phyloP scores from a whole-genome alignment of 78 protist species.

The Dictyostelium brefeldianum region DNA sequence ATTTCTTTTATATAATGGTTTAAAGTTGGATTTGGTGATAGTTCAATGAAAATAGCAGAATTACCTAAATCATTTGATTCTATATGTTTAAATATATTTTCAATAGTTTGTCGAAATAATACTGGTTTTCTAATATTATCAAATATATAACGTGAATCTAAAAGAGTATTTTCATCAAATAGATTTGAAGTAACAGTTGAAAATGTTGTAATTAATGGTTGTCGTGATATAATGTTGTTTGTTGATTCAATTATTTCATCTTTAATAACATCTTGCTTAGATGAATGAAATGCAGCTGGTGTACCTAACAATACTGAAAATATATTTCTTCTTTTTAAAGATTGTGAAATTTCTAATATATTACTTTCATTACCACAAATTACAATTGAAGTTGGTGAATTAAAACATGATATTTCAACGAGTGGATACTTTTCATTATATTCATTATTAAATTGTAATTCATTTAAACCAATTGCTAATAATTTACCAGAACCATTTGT shows the following conservation, averaged over 20 bases:
- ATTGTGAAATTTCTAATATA: not conserved
- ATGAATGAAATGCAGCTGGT: constrained; percentile 57
- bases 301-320: constrained; percentile 29
- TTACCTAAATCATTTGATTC: not conserved
- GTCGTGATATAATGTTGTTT: not conserved
- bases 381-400: constrained; percentile 44
- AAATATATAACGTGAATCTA: not conserved
- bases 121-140: constrained; percentile 41
- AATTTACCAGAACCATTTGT: constrained; percentile 73
- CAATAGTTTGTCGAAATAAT: constrained; percentile 7
- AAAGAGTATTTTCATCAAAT: not conserved
- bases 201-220: not conserved
- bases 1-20: constrained; percentile 1
- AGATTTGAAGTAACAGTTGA: constrained; percentile 10
- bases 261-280: constrained; percentile 37
- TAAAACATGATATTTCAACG: constrained; percentile 47
- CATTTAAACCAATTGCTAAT: constrained; percentile 35
- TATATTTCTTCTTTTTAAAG: not conserved
- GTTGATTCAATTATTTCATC: constrained; percentile 1
- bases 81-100: not conserved
- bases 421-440: not conserved
- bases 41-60: not conserved
- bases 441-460: not conserved
- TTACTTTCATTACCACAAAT: constrained; percentile 24
- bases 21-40: constrained; percentile 46